Evolutionary conservation across 257 asterid genomes (phyloP).

Genomic region (Solanum dulcamara): DNA sequence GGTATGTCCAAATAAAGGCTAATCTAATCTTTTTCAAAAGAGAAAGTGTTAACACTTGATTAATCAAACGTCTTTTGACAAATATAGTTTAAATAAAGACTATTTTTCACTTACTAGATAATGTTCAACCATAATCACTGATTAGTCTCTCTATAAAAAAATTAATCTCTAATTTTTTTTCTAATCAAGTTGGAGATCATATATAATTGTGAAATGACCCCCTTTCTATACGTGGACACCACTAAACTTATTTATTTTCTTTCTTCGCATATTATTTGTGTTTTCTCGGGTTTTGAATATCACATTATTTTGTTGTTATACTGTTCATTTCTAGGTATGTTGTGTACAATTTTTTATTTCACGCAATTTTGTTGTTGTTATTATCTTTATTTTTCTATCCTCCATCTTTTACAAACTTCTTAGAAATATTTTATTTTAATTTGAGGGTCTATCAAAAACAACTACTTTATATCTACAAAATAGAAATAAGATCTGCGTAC

Average conservation of each 20-base stretch:
- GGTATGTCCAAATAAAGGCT: too few relatives aligned
- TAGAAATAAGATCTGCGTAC: too few relatives aligned
- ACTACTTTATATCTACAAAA: too few relatives aligned
- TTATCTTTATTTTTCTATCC: too few relatives aligned
- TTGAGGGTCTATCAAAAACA: neutral
- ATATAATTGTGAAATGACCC: neutral
- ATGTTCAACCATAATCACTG: neutral
- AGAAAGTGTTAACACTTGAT: neutral
- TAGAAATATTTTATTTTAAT: too few relatives aligned
- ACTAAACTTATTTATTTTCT: neutral
- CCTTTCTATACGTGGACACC: neutral
- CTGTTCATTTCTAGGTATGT: too few relatives aligned
- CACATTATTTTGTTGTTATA: too few relatives aligned
- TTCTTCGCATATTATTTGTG: neutral
- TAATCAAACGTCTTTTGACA: neutral
- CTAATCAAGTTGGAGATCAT: neutral
- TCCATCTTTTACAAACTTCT: accelerated
- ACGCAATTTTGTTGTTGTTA: too few relatives aligned
- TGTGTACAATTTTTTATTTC: too few relatives aligned
- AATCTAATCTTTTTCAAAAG: neutral
- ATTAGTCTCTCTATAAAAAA: neutral
- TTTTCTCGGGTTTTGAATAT: too few relatives aligned
- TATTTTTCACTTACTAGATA: neutral
- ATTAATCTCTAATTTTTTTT: neutral
- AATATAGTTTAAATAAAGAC: neutral